Evolutionary conservation across 495 filamentous ascomycete species (phyloP).

Genomic region (Aspergillus incahuasiensis): DNA sequence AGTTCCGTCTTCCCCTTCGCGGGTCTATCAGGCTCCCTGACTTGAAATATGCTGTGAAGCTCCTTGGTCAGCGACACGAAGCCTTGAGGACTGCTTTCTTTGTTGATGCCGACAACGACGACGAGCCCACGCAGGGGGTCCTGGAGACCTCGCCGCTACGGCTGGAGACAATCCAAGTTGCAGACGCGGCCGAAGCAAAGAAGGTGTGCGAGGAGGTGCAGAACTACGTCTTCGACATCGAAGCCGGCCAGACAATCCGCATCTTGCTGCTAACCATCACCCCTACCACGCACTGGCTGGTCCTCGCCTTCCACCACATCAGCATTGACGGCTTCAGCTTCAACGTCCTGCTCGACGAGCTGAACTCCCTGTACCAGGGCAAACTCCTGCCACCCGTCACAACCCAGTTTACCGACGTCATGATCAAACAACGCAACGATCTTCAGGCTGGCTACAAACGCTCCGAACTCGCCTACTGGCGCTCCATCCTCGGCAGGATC

Average conservation of each 20-base stretch:
- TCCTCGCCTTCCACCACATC: conserved; percentile 45
- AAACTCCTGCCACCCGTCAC: conserved; percentile 4
- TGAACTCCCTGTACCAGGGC: conserved; percentile 23
- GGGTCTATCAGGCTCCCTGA: not conserved
- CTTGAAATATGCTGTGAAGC: not conserved
- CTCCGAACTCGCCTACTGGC: conserved; percentile 34
- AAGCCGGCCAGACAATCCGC: conserved; percentile 26
- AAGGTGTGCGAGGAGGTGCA: conserved; percentile 13
- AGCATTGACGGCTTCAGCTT: conserved; percentile 45
- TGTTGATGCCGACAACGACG: not conserved
- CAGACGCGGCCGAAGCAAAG: conserved; percentile 11
- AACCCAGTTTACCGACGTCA: conserved; percentile 26
- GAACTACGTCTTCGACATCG: conserved; percentile 27
- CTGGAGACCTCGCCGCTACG: not conserved
- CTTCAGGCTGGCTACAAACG: conserved; percentile 16
- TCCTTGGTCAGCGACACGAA: not conserved
- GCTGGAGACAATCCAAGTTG: not conserved
- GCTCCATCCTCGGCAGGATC: not conserved
- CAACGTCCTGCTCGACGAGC: conserved; percentile 26
- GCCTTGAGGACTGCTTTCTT: not conserved
- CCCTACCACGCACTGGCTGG: conserved; percentile 20
- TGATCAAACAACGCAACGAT: conserved; percentile 18
- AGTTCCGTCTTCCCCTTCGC: not conserved
- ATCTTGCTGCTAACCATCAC: conserved; percentile 22
- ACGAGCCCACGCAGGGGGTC: not conserved